Evolutionary conservation across 495 filamentous ascomycete species (phyloP), one percentile per base, ranked within the genome.

Genomic region (Penicillium canescens): DNA sequence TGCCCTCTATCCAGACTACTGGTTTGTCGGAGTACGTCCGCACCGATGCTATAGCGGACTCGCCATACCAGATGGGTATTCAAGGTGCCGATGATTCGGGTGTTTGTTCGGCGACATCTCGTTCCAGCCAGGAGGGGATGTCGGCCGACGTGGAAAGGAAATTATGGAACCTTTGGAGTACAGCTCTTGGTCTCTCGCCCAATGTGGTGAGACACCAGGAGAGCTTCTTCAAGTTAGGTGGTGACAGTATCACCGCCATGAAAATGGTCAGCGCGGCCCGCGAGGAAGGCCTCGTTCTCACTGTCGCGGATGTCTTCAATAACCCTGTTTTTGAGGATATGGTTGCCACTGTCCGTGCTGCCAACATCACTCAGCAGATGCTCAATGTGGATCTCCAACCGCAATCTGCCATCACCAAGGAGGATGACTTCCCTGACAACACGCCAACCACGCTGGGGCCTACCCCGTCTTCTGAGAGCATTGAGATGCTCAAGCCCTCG

Each of bases 191-290:
- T n/a, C 49, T 77, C 4, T 64, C 71, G 6, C 65, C 68, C 12
- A 65, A 71, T 16, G 61, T 66, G 7, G 68, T 79, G 20, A 67
- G 70, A 40, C 65, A 69, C 39, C 69, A 74, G 33, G 73, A 71
- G 44, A 77, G 72, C 46, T 80, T 80, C 66, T 79, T 80, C 55
- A 74, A 72, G 21, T 50, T 78, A 12, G 77, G 77, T 21, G 77
- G 77, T 38, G 77, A 80, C 45, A 79, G 85, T 46, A 86, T 89
- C 50, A 76, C 78, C 6, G 84, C 86, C 10, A 89, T 89, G 82
- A 85, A 82, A 65, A 71, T 89, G 40, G 85, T 85, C 8, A 80
- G 83, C 10, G 78, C 79, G 55, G 78, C 79, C 28, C 70, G 78
- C 9, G 75, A 80, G 37, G 74, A 80, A 23, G 79, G 80, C 4